Evolutionary conservation across 2,329 filamentous ascomycete genomes (phyloP).

Genomic region (Penicillium sp.): DNA sequence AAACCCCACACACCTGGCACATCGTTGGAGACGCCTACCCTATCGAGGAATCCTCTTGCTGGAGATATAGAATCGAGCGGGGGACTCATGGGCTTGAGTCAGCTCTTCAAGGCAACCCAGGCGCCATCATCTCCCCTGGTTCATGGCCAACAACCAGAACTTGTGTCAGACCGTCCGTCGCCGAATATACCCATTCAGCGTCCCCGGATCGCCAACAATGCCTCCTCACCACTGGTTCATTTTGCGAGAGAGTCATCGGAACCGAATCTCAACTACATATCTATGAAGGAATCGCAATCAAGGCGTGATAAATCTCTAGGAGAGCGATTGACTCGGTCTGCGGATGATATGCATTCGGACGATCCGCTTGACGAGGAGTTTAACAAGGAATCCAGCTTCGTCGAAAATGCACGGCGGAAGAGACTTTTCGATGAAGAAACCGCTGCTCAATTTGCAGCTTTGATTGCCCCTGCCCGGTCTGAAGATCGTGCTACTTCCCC

Average conservation of each 20-base stretch:
- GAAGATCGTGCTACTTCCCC: not conserved
- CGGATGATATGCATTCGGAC: slow-evolving; percentile 33
- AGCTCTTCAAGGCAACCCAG: slow-evolving; percentile 51
- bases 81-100: slow-evolving; percentile 47
- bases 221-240: slow-evolving; percentile 41
- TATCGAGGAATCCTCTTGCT: slow-evolving; percentile 46
- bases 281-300: slow-evolving; percentile 48
- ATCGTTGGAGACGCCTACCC: slow-evolving; percentile 38
- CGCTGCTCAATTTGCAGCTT: slow-evolving; percentile 34
- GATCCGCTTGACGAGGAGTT: slow-evolving; percentile 45
- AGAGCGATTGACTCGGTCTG: slow-evolving; percentile 36
- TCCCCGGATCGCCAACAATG: slow-evolving; percentile 31
- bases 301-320: slow-evolving; percentile 36
- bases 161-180: slow-evolving; percentile 49
- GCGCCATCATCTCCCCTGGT: slow-evolving; percentile 48
- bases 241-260: slow-evolving; percentile 41
- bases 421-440: slow-evolving; percentile 36
- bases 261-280: slow-evolving; percentile 45
- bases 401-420: slow-evolving; percentile 35
- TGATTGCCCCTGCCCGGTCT: slow-evolving; percentile 34
- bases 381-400: slow-evolving; percentile 43
- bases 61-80: slow-evolving; percentile 36
- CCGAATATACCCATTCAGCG: slow-evolving; percentile 49
- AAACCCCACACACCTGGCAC: slow-evolving; percentile 29
- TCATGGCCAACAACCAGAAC: slow-evolving; percentile 36